Evolutionary conservation across 768 basidiomycete genomes (phyloP), one percentile per base, ranked within the genome.

Genomic region (Phanerochaete carnosa): DNA sequence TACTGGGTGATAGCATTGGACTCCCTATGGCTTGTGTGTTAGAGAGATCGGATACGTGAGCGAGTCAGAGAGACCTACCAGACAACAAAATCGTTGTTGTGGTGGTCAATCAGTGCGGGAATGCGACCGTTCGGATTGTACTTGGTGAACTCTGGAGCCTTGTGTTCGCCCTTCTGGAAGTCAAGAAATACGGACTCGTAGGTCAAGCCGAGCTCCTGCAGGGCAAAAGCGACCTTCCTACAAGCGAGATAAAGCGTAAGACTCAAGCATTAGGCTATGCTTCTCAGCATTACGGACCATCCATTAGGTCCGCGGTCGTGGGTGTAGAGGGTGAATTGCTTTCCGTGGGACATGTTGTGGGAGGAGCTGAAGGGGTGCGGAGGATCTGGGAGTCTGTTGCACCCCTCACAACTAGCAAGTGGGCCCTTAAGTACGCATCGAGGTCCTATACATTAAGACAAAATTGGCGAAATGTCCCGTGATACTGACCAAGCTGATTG

Each of bases 1-100:
- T 79, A 80, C 12, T 76, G 66, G 35, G 79, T 56, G 61, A 81
- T 78, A 52, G 78, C 78, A 46, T 73, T 73, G 29, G 70, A 69
- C 59, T 76, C 74, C 64, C 68, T 68, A 51, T 16, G n/a, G n/a
- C 19, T 9, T 37, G 26, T 55, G 22, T 19, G 26, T 22, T 16
- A 23, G 15, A 2, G 2, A 22, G 22, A 47, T n/a, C 22, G 46
- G n/a, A n/a, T n/a, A n/a, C 2, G 16, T 22, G 16, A 52, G 29
- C 19, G 33, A 30, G 11, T 25, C 23, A 19, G 23, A 11, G 16
- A 25, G 33, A 23, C 51, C 25, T 50, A 65, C 65, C 72, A 72
- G 16, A 72, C 55, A 6, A 65, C 58, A 54, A 72, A 72, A 50
- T 71, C 69, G 39, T 61, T 57, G 57, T 68, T 65, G 13, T 67